Conservation (phyloP, 257 asterid genomes). For the Primulina tabacum region DNA sequence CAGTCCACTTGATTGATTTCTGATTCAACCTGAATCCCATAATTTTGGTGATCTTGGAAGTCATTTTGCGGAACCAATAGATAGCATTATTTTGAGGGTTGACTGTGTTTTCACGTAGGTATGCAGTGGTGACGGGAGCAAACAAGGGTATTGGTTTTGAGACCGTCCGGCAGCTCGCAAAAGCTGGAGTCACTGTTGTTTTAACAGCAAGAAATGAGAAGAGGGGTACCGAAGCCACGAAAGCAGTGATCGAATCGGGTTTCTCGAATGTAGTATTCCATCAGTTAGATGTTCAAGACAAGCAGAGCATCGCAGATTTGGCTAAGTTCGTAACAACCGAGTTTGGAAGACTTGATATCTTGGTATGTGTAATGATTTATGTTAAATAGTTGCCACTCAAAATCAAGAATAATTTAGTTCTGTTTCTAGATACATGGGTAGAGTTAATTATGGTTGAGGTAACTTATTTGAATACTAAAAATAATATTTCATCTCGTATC, state of each 20-base stretch:
- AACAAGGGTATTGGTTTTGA: conserved; percentile 85
- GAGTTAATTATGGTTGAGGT: neutral
- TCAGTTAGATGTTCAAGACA: conserved; percentile 74
- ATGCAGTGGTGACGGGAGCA: conserved; percentile 83
- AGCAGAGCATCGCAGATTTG: conserved; percentile 45
- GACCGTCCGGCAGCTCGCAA: conserved; percentile 67
- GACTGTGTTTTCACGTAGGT: conserved; percentile 30
- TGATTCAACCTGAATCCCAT: no score
- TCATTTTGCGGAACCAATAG: no score
- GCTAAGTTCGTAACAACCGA: conserved; percentile 40
- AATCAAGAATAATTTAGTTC: neutral
- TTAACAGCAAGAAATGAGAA: conserved; percentile 63
- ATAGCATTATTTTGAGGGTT: no score
- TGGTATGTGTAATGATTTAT: conserved; percentile 38
- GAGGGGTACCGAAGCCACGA: conserved; percentile 51
- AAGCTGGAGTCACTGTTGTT: conserved; percentile 57
- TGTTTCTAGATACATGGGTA: neutral
- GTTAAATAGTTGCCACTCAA: neutral
- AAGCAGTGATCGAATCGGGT: conserved; percentile 51
- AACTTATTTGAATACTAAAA: no score
- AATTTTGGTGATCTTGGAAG: no score
- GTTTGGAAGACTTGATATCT: conserved; percentile 62
- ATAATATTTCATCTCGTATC: no score
- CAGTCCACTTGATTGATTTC: no score
- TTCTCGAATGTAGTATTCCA: conserved; percentile 60